Conservation (phyloP, 768 basidiomycete genomes). For the Strobilomyces confusus region DNA sequence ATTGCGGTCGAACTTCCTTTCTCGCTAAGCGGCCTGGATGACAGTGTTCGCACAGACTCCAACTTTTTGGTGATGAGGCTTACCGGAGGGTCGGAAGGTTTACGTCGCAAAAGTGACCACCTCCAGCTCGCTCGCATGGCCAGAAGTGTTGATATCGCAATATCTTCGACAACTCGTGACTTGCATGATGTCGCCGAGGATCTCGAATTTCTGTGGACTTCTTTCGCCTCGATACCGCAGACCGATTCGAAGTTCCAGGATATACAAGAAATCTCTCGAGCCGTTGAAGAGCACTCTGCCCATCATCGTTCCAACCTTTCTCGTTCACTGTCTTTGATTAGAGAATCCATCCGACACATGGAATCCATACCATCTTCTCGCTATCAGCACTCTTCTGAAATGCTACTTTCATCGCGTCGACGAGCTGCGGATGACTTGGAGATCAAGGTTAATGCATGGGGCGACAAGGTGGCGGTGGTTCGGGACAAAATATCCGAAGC, state of each 20-base stretch:
- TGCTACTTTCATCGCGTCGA: constrained; percentile 45
- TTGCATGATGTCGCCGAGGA: constrained; percentile 39
- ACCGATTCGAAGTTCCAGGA: constrained; percentile 29
- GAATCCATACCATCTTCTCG: constrained; percentile 42
- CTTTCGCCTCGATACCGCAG: constrained; percentile 29
- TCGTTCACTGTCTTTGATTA: constrained; percentile 50
- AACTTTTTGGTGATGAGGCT: constrained; percentile 68
- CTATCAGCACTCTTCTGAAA: constrained; percentile 44
- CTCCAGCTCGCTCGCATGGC: constrained; percentile 52
- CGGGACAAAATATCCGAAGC: constrained; percentile 38
- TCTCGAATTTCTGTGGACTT: constrained; percentile 36
- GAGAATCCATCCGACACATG: constrained; percentile 53
- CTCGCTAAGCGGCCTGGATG: constrained; percentile 57
- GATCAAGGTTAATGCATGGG: constrained; percentile 45
- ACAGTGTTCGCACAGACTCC: constrained; percentile 60
- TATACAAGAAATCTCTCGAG: constrained; percentile 35
- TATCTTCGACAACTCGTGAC: constrained; percentile 35
- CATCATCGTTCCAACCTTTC: constrained; percentile 37
- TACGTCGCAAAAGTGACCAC: constrained; percentile 46
- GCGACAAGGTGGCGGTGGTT: constrained; percentile 32
- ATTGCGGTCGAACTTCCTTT: constrained; percentile 45
- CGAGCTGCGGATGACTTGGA: constrained; percentile 51
- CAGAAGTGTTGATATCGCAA: constrained; percentile 45
- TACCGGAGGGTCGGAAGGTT: constrained; percentile 46
- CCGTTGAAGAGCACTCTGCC: constrained; percentile 35